A percentile compares a stretch with the other conserved stretches of the same genome.
Conservation (phyloP, 495 filamentous ascomycete genomes). For the Talaromyces proteolyticus region DNA sequence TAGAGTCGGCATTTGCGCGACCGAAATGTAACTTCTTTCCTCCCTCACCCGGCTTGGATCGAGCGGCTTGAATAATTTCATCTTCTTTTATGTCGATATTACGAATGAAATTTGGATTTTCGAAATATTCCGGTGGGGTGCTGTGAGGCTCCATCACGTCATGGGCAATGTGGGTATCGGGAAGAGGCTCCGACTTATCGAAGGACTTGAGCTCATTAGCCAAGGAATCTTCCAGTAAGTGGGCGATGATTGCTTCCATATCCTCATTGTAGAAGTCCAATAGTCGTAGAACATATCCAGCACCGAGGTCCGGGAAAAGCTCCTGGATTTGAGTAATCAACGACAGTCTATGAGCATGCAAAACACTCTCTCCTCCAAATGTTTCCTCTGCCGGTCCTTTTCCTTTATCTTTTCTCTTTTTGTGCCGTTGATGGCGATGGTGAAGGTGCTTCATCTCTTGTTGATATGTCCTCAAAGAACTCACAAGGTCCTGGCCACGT, state of each 20-base stretch:
- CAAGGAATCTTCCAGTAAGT: constrained; percentile 78
- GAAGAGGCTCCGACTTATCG: constrained; percentile 34
- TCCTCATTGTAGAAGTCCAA: constrained; percentile 74
- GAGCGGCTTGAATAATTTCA: constrained; percentile 67
- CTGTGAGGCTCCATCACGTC: constrained; percentile 30
- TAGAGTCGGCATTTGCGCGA: constrained; percentile 54
- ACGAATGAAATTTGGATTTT: constrained; percentile 26
- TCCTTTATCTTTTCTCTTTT: constrained; percentile 59
- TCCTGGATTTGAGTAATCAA: constrained; percentile 85
- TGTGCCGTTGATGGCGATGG: constrained; percentile 50
- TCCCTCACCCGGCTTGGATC: constrained; percentile 22
- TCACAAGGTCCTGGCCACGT: constrained; percentile 34
- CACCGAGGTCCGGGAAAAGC: constrained; percentile 84
- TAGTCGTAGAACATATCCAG: constrained; percentile 72
- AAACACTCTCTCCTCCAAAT: constrained; percentile 42
- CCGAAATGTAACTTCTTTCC: constrained; percentile 66
- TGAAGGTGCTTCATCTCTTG: constrained; percentile 41
- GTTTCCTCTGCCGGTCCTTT: constrained; percentile 55
- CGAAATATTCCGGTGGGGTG: constrained; percentile 28
- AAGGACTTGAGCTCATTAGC: constrained; percentile 43
- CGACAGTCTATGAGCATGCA: constrained; percentile 77
- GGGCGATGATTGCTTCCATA: constrained; percentile 72
- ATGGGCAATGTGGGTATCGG: constrained; percentile 17
- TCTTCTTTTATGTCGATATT: constrained; percentile 76
- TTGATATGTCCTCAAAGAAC: constrained; percentile 38